Evolutionary conservation across 1,284 basidiomycete species (phyloP).

Genomic region (Apiotrichum veenhuisii): DNA sequence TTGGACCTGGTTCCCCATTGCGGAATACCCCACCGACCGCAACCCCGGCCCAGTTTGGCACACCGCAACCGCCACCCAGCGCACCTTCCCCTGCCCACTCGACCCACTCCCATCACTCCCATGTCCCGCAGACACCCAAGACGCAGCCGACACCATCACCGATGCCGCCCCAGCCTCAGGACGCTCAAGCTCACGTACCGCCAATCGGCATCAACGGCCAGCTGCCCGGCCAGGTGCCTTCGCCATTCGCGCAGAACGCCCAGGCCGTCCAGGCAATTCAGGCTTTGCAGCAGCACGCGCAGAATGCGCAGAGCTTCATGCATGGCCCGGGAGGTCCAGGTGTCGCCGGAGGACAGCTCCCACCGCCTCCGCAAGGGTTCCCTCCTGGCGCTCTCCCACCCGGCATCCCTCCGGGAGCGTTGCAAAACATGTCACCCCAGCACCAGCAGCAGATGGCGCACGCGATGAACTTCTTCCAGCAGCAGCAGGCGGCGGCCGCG

Average conservation of each 20-base stretch:
- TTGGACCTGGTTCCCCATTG: conserved; percentile 20
- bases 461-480: conserved; percentile 29
- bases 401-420: conserved; percentile 5
- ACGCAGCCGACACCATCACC: conserved; percentile 4
- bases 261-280: conserved; percentile 21
- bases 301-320: conserved; percentile 19
- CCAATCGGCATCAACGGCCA: conserved; percentile 13
- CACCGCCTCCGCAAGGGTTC: conserved; percentile 3
- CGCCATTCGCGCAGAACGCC: conserved; percentile 12
- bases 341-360: too few relatives aligned
- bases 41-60: conserved; percentile 11
- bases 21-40: conserved; percentile 6
- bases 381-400: conserved; percentile 15
- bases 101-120: conserved; percentile 29
- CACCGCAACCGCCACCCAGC: conserved; percentile 22
- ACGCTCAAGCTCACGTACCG: not conserved
- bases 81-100: conserved; percentile 33
- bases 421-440: conserved; percentile 24
- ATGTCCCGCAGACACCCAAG: conserved; percentile 4
- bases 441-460: conserved; percentile 38
- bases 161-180: conserved; percentile 14
- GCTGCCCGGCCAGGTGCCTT: conserved; percentile 1
- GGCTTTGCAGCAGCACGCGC: conserved; percentile 24
- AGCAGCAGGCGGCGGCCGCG: conserved; percentile 19
- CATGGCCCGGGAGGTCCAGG: not conserved